Evolutionary conservation across 2,329 filamentous ascomycete species (phyloP), one percentile per base, ranked within the genome.

Genomic region (Cladophialophora exuberans): DNA sequence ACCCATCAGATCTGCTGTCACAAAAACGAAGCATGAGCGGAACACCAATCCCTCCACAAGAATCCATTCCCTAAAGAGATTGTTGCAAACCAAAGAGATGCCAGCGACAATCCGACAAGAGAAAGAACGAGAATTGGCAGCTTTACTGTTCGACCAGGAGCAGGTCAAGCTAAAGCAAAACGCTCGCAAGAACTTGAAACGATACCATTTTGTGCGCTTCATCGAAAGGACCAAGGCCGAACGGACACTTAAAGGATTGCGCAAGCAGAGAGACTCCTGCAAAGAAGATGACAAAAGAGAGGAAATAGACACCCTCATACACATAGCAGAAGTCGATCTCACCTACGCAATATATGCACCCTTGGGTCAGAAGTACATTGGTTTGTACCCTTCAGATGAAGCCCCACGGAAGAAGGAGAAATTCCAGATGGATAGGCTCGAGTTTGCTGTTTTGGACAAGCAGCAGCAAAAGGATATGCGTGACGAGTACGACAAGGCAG

Each of bases 201-300:
- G 78, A 65, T 87, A 85, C 66, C 83, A 86, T 66, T 85, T 84
- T 70, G 78, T 86, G n/a, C 72, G 83, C n/a, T 87, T 86, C 65
- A 78, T 86, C 58, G 83, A 65, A 54, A 57, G 62, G 17, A 74
- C 79, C 62, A 82, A 79, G 62, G 78, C 76, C 17, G 72, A 73
- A 41, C 69, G 77, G 54, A 70, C 71, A 49, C 66, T 80, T 49
- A 80, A 79, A 66, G 54, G 53, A 38, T 48, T 61, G 22, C 9
- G 51, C 15, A 55, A 33, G 23, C 17, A 41, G 10, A 35, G 50
- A 41, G 49, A 59, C 9, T 38, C 48, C 13, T 15, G 22, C n/a
- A 25, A 36, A 3, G 31, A 26, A 30, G 23, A 66, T 63, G 46
- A 62, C 60, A 44, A 35, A 63, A 35, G 59, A 48, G 43, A 56